phyloP scores from a whole-genome alignment of 192 early-diverging fungal species.

The Allomyces javanicus region DNA sequence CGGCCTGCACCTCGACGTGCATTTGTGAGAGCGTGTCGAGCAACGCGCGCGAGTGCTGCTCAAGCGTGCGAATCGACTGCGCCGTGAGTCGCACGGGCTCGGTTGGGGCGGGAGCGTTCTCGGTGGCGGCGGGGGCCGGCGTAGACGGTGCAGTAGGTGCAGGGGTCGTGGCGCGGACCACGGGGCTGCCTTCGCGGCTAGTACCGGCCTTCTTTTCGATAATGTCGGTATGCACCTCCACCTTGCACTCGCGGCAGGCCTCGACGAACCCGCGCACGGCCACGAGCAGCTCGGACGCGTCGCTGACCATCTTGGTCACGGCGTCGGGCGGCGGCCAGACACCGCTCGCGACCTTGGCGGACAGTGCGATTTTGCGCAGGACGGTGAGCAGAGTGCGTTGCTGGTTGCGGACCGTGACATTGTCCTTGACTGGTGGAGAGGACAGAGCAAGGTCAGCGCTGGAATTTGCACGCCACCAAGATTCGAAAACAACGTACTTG shows the following conservation, averaged over 20 bases:
- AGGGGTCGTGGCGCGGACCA: too few relatives aligned
- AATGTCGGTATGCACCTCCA: conserved; percentile 5
- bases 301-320: conserved; percentile 43
- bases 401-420: conserved; percentile 38
- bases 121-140: too few relatives aligned
- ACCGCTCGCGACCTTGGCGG: conserved; percentile 57
- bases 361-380: conserved; percentile 62
- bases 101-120: too few relatives aligned
- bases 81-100: neutral
- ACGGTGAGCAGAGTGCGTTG: conserved; percentile 62
- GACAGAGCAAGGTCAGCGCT: too few relatives aligned
- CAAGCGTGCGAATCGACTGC: conserved; percentile 9
- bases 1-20: neutral
- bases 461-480: too few relatives aligned
- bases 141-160: too few relatives aligned
- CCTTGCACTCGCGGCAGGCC: conserved; percentile 34
- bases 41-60: neutral
- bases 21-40: neutral
- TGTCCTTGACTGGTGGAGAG: too few relatives aligned
- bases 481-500: conserved; percentile 5
- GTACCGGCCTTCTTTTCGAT: too few relatives aligned
- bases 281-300: conserved; percentile 52
- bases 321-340: conserved; percentile 81
- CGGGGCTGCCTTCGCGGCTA: too few relatives aligned
- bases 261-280: conserved; percentile 55